phyloP scores from a whole-genome alignment of 129 eudicot genomes.

The Gnaphalium uliginosum region DNA sequence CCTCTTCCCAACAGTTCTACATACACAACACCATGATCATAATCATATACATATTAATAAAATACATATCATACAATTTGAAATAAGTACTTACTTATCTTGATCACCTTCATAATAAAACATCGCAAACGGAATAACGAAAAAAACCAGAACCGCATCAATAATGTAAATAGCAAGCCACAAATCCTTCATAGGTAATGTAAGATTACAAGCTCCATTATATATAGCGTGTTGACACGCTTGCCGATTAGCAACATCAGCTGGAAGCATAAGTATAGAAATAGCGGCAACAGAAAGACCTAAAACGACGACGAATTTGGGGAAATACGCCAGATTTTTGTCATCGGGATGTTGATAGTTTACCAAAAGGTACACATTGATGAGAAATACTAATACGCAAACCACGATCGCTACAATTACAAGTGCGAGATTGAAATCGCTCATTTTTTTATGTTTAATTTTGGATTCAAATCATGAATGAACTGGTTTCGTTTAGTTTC shows the following conservation, averaged over 20 bases:
- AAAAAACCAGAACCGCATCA: conserved; percentile 89
- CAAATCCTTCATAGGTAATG: conserved; percentile 91
- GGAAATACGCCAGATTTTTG: conserved; percentile 86
- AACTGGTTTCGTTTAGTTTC: background rate
- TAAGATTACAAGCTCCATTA: conserved; percentile 90
- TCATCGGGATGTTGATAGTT: conserved; percentile 97
- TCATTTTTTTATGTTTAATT: conserved; percentile 44
- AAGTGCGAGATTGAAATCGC: conserved; percentile 89
- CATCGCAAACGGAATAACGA: conserved; percentile 92
- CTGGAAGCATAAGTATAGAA: conserved; percentile 92
- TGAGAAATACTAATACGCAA: conserved; percentile 63
- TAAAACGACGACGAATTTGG: conserved; percentile 91
- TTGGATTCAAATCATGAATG: conserved; percentile 29
- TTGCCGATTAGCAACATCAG: conserved; percentile 94
- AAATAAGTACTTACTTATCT: conserved; percentile 59
- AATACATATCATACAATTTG: background rate
- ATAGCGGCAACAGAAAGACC: conserved; percentile 85
- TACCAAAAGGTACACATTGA: conserved; percentile 83
- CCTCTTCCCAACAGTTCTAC: conserved; percentile 75
- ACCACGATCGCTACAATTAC: conserved; percentile 83
- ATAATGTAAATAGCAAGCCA: conserved; percentile 90
- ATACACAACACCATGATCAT: conserved; percentile 9
- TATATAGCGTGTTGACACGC: conserved; percentile 89
- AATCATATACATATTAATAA: no score
- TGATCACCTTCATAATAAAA: conserved; percentile 96